Conservation (phyloP, 306 rosid genomes). For the Sphenostylis stenocarpa region DNA sequence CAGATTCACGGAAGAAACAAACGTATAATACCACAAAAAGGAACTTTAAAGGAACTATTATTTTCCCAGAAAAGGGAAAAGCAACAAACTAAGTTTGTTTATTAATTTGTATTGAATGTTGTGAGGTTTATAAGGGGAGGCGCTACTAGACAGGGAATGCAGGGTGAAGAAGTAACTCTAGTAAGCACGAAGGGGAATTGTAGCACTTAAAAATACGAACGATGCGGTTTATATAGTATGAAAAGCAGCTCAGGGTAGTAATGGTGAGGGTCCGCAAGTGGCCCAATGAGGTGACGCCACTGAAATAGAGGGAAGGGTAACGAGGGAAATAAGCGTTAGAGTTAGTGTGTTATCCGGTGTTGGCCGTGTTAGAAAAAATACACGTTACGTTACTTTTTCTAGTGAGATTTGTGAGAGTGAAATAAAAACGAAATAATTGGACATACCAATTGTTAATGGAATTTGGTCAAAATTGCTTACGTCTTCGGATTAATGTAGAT, state of each 20-base stretch:
- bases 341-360: not conserved
- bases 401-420: too few relatives aligned
- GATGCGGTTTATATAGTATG: not conserved
- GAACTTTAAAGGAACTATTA: too few relatives aligned
- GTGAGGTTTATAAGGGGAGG: not conserved
- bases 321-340: not conserved
- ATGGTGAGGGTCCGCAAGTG: not conserved
- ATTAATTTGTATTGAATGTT: not conserved
- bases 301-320: not conserved
- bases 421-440: too few relatives aligned
- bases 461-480: too few relatives aligned
- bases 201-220: not conserved
- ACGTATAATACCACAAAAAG: too few relatives aligned
- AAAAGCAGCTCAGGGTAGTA: not conserved
- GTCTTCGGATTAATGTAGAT: too few relatives aligned
- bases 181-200: not conserved
- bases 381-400: too few relatives aligned
- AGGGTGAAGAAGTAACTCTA: not conserved
- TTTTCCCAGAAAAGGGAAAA: not conserved
- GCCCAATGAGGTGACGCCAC: not conserved
- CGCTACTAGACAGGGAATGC: not conserved
- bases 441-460: too few relatives aligned
- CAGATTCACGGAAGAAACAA: slow-evolving; percentile 5
- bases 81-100: not conserved
- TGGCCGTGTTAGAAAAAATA: too few relatives aligned